Conservation (phyloP, 2,329 filamentous ascomycete species). For the Penicillium hesseltinei region DNA sequence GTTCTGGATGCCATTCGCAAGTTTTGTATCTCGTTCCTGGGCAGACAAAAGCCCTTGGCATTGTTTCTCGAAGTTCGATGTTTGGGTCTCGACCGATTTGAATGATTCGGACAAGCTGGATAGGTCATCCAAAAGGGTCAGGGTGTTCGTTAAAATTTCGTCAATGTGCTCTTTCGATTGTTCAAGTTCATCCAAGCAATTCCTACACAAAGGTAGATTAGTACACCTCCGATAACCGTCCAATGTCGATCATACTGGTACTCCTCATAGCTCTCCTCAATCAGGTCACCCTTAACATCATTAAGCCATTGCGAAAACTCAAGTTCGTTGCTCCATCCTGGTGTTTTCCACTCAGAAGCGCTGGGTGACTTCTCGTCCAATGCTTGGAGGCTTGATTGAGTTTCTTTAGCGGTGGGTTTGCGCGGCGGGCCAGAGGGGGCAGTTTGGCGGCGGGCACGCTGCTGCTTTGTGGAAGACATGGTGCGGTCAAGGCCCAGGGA, state of each 20-base stretch:
- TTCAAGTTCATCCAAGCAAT: conserved; percentile 77
- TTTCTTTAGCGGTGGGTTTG: conserved; percentile 27
- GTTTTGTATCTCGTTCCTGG: conserved; percentile 71
- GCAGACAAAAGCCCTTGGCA: conserved; percentile 85
- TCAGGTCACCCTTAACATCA: conserved; percentile 62
- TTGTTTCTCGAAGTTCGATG: conserved; percentile 86
- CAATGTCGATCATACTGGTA: conserved; percentile 60
- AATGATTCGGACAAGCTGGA: conserved; percentile 82
- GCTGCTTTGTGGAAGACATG: conserved; percentile 31
- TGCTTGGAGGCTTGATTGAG: conserved; percentile 14
- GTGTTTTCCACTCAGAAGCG: conserved; percentile 9
- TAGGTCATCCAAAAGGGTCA: conserved; percentile 71
- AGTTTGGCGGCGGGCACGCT: conserved; percentile 38
- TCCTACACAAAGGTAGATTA: conserved; percentile 43
- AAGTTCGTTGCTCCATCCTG: conserved; percentile 49
- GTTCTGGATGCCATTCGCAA: conserved; percentile 81
- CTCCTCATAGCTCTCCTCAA: conserved; percentile 79
- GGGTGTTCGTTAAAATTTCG: conserved; percentile 72
- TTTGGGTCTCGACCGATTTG: conserved; percentile 81
- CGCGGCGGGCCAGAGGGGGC: conserved; percentile 36
- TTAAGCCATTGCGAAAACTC: conserved; percentile 61
- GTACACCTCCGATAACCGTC: conserved; percentile 13
- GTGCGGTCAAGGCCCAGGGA: conserved; percentile 13
- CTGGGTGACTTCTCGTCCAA: conserved; percentile 10
- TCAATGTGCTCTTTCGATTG: conserved; percentile 81